Evolutionary conservation across 2,329 filamentous ascomycete genomes (phyloP).

Genomic region (Ascochyta viciae-villosae): DNA sequence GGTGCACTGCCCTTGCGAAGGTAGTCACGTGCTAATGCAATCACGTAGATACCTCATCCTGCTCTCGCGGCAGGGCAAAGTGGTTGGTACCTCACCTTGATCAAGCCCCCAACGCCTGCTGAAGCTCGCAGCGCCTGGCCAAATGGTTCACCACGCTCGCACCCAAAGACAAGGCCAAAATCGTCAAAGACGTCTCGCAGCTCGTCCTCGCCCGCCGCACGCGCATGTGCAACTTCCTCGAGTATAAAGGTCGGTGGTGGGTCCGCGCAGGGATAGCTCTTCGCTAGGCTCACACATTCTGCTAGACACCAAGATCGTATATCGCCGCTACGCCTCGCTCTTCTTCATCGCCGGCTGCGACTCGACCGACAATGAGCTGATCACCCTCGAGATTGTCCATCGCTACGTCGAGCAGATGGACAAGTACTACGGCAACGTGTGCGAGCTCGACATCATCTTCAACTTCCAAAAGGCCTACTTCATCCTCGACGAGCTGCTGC

Average conservation of each 20-base stretch:
- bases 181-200: slow-evolving; percentile 99
- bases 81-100: slow-evolving; percentile 69
- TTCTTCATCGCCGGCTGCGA: slow-evolving; percentile 99
- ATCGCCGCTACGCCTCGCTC: slow-evolving; percentile 96
- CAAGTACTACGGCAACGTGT: slow-evolving; percentile 99
- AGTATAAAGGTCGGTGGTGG: slow-evolving; percentile 83
- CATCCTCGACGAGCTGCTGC: slow-evolving; percentile 93
- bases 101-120: slow-evolving; percentile 36
- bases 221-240: slow-evolving; percentile 99
- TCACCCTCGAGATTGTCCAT: slow-evolving; percentile 97
- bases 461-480: slow-evolving; percentile 99
- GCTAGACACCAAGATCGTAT: slow-evolving; percentile 95
- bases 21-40: slow-evolving; percentile 17
- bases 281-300: slow-evolving; percentile 36
- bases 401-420: slow-evolving; percentile 99
- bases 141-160: slow-evolving; percentile 99
- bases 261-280: slow-evolving; percentile 20
- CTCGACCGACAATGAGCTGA: slow-evolving; percentile 97
- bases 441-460: slow-evolving; percentile 99
- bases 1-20: neutral
- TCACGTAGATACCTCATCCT: slow-evolving; percentile 87
- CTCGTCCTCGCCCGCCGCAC: slow-evolving; percentile 94
- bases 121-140: slow-evolving; percentile 77
- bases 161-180: slow-evolving; percentile 98
- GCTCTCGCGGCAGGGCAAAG: slow-evolving; percentile 97